Evolutionary conservation across 768 basidiomycete species (phyloP).

Genomic region (Brasilioporus rufonigricans): DNA sequence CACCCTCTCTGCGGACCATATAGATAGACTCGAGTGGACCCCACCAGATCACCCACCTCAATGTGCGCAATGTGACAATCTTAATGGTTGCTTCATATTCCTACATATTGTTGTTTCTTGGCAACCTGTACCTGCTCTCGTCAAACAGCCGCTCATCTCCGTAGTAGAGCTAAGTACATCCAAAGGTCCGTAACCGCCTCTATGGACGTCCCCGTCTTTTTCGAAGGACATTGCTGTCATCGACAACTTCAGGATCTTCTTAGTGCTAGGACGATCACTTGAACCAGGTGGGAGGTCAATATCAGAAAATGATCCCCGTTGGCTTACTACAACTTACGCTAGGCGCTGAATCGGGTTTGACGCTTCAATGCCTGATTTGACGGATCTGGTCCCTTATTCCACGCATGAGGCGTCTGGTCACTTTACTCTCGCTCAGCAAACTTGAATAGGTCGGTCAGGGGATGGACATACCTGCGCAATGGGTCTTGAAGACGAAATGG

Average conservation of each 20-base stretch:
- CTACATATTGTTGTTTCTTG: neutral
- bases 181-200: neutral
- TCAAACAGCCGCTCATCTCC: neutral
- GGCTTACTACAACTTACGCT: neutral
- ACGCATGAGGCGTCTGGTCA: neutral
- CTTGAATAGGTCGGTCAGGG: no score
- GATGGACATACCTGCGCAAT: neutral
- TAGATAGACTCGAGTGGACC: no score
- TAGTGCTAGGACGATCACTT: no score
- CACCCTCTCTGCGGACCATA: no score
- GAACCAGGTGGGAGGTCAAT: neutral
- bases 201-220: neutral
- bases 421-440: neutral
- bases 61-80: no score
- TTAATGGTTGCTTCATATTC: no score
- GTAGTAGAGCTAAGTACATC: neutral
- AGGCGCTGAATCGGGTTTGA: neutral
- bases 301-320: neutral
- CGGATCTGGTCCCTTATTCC: neutral
- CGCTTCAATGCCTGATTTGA: neutral
- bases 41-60: no score
- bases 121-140: neutral
- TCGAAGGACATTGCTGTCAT: neutral
- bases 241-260: neutral
- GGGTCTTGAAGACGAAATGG: neutral